These are phyloP conservation scores for Cladobotryum mycophilum DNA, from an alignment of 2,329 filamentous ascomycete genomes.

Conservation along the genomic window DNA sequence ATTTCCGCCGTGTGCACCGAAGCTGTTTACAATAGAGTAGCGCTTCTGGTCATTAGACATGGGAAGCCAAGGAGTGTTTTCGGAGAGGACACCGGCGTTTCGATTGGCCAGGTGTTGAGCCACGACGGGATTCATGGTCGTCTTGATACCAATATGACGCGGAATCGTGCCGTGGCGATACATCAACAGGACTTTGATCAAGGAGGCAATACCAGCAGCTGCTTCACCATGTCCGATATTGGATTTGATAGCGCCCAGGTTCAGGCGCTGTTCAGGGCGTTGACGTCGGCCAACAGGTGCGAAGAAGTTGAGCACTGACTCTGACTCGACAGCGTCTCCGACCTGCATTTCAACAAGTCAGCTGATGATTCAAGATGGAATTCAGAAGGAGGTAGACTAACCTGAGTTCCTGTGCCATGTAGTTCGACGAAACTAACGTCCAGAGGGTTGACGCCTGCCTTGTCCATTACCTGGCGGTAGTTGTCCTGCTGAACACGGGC, in stretches of 20 bases:
- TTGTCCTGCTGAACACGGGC: constrained; percentile 55
- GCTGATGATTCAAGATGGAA: too few relatives aligned
- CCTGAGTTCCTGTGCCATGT: constrained; percentile 87
- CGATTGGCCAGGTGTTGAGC: constrained; percentile 34
- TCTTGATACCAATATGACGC: constrained; percentile 49
- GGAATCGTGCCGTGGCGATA: constrained; percentile 41
- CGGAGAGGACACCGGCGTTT: constrained; percentile 32
- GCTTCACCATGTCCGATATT: constrained; percentile 61
- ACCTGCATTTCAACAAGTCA: too few relatives aligned
- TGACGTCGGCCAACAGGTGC: constrained; percentile 41
- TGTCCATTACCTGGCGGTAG: constrained; percentile 58
- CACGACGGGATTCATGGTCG: constrained; percentile 36
- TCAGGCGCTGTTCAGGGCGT: constrained; percentile 43
- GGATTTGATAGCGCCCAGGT: constrained; percentile 57
- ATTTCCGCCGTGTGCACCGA: constrained; percentile 49
- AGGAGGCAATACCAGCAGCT: constrained; percentile 46
- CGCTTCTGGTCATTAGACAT: constrained; percentile 23
- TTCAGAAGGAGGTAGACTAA: constrained; percentile 21
- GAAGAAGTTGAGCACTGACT: constrained; percentile 59
- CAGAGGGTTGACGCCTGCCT: constrained; percentile 69
- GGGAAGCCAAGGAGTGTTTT: constrained; percentile 29
- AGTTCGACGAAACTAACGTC: constrained; percentile 83
- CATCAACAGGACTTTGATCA: constrained; percentile 54
- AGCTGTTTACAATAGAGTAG: constrained; percentile 43
- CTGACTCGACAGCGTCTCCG: constrained; percentile 78